These are phyloP conservation scores for Talaromyces sp. DNA, from an alignment of 2,329 filamentous ascomycete genomes.

Conservation along the genomic window DNA sequence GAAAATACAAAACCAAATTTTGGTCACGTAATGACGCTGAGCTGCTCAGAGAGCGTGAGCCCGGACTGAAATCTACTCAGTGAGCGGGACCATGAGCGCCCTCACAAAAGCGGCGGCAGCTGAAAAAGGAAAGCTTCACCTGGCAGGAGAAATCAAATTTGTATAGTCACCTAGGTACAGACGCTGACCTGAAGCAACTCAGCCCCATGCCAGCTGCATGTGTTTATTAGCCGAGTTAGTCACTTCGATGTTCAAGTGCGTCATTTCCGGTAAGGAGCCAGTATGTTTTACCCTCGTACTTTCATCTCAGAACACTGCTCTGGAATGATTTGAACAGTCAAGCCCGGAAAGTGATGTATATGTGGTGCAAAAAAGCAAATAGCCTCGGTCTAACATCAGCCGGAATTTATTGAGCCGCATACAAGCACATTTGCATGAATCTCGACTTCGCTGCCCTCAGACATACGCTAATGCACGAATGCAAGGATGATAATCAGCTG, in stretches of 20 bases:
- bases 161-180: too few relatives aligned
- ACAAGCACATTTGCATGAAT: neutral
- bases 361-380: neutral
- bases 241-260: neutral
- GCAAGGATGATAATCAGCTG: neutral
- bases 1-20: neutral
- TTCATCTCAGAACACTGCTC: neutral
- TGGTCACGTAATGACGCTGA: neutral
- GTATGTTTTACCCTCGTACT: neutral
- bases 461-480: neutral
- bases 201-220: too few relatives aligned
- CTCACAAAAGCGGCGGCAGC: too few relatives aligned
- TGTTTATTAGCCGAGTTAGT: neutral
- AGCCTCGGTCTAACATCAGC: neutral
- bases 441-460: neutral
- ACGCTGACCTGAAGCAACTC: too few relatives aligned
- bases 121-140: too few relatives aligned
- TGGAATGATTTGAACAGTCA: neutral
- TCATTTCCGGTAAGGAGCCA: neutral
- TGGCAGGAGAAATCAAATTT: too few relatives aligned
- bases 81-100: too few relatives aligned
- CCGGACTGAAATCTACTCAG: conserved; percentile 8
- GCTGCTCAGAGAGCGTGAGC: neutral
- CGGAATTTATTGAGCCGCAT: neutral
- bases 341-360: neutral